Evolutionary conservation across 177 flowering plant species (phyloP), one percentile per base, ranked within the genome.

Genomic region (Vitis hybrid): DNA sequence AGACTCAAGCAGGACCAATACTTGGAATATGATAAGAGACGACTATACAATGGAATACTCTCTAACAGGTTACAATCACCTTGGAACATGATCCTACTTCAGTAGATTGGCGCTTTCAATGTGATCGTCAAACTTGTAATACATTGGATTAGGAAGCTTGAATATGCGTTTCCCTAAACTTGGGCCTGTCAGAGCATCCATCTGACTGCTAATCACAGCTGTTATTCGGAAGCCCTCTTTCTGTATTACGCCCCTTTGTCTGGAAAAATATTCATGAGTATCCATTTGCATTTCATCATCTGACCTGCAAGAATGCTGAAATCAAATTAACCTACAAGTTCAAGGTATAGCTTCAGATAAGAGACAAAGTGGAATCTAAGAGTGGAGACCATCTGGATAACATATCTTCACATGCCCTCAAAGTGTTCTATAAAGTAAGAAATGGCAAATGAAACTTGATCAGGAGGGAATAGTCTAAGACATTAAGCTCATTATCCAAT

Each of bases 171-270:
- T 72, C 61, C 86, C 91, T 40, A 52, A 68, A 62, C 19, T 74
- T 14, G 83, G 71, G 6, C 86, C 86, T 5, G 74, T 74, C 19
- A 88, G 65, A 64, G 85, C 87, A 79, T 88, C 91, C 83, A 83
- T 77, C 9, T 77, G 81, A 76, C 84, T 84, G 79, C 96, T 89
- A 72, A 91, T 86, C 64, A 82, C 78, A 34, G 84, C 81, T 40
- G 54, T 32, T n/a, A 89, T 77, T 1, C 81, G 86, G 21, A 79
- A 80, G 5, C 89, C 93, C 55, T 79, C 68, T 50, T 72, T 74
- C 60, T 78, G 80, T 71, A 91, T 14, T 21, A 15, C 60, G 13
- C 10, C 71, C 69, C 81, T 84, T 70, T 74, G 77, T 23, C 66
- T 77, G 4, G 73, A 75, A 23, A 87, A 72, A 76, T 82, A 86